Evolutionary conservation across 257 asterid species (phyloP).

Genomic region (Solanum medicagineum): DNA sequence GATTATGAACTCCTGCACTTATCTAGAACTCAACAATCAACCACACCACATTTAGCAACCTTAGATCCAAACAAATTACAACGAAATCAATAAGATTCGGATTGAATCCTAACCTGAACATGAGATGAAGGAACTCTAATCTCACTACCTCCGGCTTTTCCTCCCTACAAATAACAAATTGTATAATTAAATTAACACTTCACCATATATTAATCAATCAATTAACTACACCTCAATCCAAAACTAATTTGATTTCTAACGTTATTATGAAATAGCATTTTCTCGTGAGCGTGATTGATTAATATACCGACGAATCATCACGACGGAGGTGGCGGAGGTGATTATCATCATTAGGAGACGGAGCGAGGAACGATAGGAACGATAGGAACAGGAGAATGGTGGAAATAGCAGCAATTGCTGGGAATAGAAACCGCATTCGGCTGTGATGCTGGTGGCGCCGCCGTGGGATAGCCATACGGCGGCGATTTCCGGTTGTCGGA

Average conservation of each 20-base stretch:
- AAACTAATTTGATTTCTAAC: neutral
- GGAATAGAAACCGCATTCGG: conserved; percentile 39
- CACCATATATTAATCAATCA: neutral
- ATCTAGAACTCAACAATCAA: conserved; percentile 23
- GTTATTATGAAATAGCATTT: neutral
- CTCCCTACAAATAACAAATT: conserved; percentile 14
- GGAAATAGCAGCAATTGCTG: conserved; percentile 35
- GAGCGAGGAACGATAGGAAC: conserved; percentile 55
- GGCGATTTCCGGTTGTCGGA: conserved; percentile 15
- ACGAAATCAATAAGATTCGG: neutral
- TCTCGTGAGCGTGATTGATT: neutral
- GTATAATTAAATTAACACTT: neutral
- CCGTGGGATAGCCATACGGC: conserved; percentile 58
- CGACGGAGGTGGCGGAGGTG: conserved; percentile 34
- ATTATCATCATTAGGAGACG: conserved; percentile 46
- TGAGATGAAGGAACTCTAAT: conserved; percentile 15
- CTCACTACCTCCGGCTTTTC: conserved; percentile 16
- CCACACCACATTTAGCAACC: conserved; percentile 22
- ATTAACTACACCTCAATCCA: neutral
- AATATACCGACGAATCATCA: conserved; percentile 8
- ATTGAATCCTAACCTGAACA: conserved; percentile 49
- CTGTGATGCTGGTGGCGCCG: conserved; percentile 64
- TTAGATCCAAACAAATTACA: conserved; percentile 23
- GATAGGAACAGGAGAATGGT: conserved; percentile 48
- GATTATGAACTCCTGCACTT: conserved; percentile 26